Evolutionary conservation across 1,139 yeast genomes (phyloP).

Genomic region (Kodamaea plutei): DNA sequence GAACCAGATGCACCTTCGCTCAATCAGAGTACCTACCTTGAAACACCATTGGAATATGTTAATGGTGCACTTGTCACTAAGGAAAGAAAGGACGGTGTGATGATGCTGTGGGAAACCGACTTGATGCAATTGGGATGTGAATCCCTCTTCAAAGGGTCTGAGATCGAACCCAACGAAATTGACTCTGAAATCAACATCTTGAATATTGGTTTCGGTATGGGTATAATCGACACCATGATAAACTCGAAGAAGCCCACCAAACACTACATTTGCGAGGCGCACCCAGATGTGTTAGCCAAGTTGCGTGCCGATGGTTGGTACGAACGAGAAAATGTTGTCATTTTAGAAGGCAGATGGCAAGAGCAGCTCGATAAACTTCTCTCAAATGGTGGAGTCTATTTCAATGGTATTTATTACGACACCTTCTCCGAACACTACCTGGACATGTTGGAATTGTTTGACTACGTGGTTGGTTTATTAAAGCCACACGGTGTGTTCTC

Average conservation of each 20-base stretch:
- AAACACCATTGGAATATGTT: slow-evolving; percentile 64
- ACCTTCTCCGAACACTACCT: slow-evolving; percentile 84
- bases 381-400: slow-evolving; percentile 59
- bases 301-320: slow-evolving; percentile 81
- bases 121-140: slow-evolving; percentile 81
- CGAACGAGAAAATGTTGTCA: slow-evolving; percentile 63
- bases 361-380: slow-evolving; percentile 65
- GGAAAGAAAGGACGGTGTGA: slow-evolving; percentile 80
- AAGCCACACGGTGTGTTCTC: slow-evolving; percentile 82
- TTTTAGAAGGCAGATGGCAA: slow-evolving; percentile 91
- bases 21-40: slow-evolving; percentile 61
- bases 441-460: slow-evolving; percentile 85
- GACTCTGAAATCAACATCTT: slow-evolving; percentile 52
- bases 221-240: slow-evolving; percentile 81
- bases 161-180: slow-evolving; percentile 21
- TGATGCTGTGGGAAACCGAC: slow-evolving; percentile 95
- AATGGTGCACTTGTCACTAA: slow-evolving; percentile 71
- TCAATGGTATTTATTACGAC: slow-evolving; percentile 91
- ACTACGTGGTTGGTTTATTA: slow-evolving; percentile 73
- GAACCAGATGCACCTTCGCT: slow-evolving; percentile 53
- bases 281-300: slow-evolving; percentile 79
- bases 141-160: slow-evolving; percentile 47
- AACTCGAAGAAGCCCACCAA: slow-evolving; percentile 55
- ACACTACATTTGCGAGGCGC: slow-evolving; percentile 93
- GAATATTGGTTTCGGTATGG: slow-evolving; percentile 96